Conservation (phyloP, 1,284 basidiomycete species). For the Crucibulum cyathiforme region DNA sequence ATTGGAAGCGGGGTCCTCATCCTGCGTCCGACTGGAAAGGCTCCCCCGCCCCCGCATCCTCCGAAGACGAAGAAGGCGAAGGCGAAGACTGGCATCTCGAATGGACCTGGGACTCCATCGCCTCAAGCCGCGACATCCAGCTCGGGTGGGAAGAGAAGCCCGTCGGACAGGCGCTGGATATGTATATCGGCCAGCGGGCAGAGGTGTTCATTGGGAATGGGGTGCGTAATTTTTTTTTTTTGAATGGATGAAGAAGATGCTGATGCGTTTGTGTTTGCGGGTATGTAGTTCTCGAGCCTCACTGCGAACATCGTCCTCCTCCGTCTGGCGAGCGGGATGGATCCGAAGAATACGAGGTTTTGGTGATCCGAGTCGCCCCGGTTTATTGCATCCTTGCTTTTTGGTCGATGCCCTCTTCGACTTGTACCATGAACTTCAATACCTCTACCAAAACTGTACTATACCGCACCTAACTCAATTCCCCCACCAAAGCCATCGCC, state of each 20-base stretch:
- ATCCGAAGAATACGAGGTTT: slow-evolving; percentile 34
- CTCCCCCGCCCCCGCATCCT: too few species aligned
- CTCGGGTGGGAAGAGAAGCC: slow-evolving; percentile 52
- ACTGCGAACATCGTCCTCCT: slow-evolving; percentile 62
- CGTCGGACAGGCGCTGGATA: slow-evolving; percentile 57
- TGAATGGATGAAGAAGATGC: slow-evolving; percentile 3
- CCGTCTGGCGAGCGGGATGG: slow-evolving; percentile 42
- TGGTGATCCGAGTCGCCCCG: slow-evolving; percentile 32
- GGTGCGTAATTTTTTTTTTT: slow-evolving; percentile 39
- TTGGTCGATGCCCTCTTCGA: too few species aligned
- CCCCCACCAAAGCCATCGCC: too few species aligned
- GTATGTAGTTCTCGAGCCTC: slow-evolving; percentile 59
- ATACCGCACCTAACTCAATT: too few species aligned
- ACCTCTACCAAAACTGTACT: too few species aligned
- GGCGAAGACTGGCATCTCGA: slow-evolving; percentile 10
- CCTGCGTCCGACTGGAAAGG: too few species aligned
- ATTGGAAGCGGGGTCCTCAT: too few species aligned
- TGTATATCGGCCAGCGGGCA: slow-evolving; percentile 55
- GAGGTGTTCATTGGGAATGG: slow-evolving; percentile 63
- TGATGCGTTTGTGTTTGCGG: too few species aligned
- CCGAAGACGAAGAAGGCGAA: neutral
- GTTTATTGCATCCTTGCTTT: too few species aligned
- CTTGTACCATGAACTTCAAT: too few species aligned
- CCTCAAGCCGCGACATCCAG: slow-evolving; percentile 50
- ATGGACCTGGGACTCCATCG: slow-evolving; percentile 44